phyloP scores from a whole-genome alignment of 2,329 filamentous ascomycete genomes.

The Fusarium tanahbumbuense region DNA sequence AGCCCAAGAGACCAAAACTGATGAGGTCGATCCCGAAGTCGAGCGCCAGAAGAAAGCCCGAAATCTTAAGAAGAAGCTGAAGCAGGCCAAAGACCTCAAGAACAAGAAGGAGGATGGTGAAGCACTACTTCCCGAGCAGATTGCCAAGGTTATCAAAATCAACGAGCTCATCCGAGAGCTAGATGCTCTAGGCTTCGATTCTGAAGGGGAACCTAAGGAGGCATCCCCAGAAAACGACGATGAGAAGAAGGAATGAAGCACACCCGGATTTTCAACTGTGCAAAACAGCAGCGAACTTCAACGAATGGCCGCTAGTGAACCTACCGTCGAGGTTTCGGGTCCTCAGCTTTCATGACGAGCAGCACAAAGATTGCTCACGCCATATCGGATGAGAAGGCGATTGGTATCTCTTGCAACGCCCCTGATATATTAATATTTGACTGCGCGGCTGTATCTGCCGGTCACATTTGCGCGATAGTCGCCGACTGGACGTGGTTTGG shows the following conservation, averaged over 20 bases:
- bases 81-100: slow-evolving; percentile 90
- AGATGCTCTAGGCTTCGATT: slow-evolving; percentile 84
- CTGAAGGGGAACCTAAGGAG: slow-evolving; percentile 72
- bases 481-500: neutral
- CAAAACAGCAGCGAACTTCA: neutral
- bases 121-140: slow-evolving; percentile 87
- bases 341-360: neutral
- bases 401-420: neutral
- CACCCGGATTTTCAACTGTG: neutral
- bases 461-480: neutral
- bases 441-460: neutral
- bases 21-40: slow-evolving; percentile 72
- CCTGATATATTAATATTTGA: neutral
- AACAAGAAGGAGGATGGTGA: slow-evolving; percentile 91
- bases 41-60: slow-evolving; percentile 94
- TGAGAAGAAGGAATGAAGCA: slow-evolving; percentile 43
- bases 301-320: neutral
- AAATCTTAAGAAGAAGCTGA: slow-evolving; percentile 92
- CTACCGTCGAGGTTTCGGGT: neutral
- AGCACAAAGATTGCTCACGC: neutral
- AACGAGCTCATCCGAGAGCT: slow-evolving; percentile 92
- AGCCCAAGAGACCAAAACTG: slow-evolving; percentile 46
- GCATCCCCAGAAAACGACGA: slow-evolving; percentile 16
- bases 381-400: neutral
- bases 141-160: slow-evolving; percentile 98